Conservation (phyloP, 208 protist genomes). For the Wallacemonas sp. region DNA sequence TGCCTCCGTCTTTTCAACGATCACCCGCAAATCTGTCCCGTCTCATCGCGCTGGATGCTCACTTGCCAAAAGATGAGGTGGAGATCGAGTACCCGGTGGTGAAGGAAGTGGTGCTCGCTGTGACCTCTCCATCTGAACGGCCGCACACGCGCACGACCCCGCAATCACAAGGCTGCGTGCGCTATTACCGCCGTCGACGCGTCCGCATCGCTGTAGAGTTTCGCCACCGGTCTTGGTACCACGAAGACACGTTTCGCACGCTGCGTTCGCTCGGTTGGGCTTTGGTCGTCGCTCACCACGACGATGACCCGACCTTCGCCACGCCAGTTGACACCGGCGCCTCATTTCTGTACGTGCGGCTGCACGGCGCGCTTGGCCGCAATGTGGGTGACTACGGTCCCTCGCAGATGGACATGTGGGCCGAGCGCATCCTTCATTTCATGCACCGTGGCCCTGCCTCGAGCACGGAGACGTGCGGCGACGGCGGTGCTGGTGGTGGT, state of each 20-base stretch:
- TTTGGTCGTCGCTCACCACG: slow-evolving; percentile 66
- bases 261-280: slow-evolving; percentile 57
- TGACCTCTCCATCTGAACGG: too few relatives aligned
- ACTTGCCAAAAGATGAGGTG: slow-evolving; percentile 34
- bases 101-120: too few relatives aligned
- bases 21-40: slow-evolving; percentile 39
- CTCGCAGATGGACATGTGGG: slow-evolving; percentile 49
- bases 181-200: slow-evolving; percentile 12
- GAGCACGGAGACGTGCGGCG: too few relatives aligned
- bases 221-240: slow-evolving; percentile 58
- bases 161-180: too few relatives aligned
- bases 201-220: slow-evolving; percentile 80
- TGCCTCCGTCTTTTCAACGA: slow-evolving; percentile 65
- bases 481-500: too few relatives aligned
- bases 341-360: slow-evolving; percentile 67
- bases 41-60: slow-evolving; percentile 31
- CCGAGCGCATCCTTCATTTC: slow-evolving; percentile 54
- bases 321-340: slow-evolving; percentile 58
- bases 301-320: slow-evolving; percentile 47
- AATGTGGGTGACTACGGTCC: slow-evolving; percentile 74
- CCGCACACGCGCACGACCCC: too few relatives aligned
- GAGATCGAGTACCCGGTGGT: slow-evolving; percentile 1
- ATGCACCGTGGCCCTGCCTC: too few relatives aligned
- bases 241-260: slow-evolving; percentile 46
- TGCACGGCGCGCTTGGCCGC: slow-evolving; percentile 56